phyloP scores from a whole-genome alignment of 345 rosid species.

The Linum lewisii region DNA sequence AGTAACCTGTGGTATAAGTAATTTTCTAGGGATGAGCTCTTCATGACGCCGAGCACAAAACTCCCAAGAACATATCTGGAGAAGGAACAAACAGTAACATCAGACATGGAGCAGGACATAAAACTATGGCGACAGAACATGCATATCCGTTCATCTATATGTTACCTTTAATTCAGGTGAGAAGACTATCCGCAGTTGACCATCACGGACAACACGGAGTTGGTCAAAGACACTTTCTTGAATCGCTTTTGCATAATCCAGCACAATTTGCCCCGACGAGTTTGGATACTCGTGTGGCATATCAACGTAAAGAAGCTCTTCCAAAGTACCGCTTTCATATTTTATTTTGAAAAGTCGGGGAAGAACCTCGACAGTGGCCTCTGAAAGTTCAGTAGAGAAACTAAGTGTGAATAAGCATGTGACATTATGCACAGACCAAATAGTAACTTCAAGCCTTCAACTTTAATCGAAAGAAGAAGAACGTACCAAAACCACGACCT shows the following conservation, averaged over 20 bases:
- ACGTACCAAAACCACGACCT: constrained; percentile 97
- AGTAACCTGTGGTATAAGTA: constrained; percentile 82
- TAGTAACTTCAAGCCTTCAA: constrained; percentile 23
- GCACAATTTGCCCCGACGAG: constrained; percentile 83
- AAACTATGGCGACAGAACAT: neutral
- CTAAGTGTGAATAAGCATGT: constrained; percentile 8
- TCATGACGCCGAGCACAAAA: constrained; percentile 98
- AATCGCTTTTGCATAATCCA: constrained; percentile 97
- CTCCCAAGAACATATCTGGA: constrained; percentile 93
- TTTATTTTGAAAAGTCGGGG: constrained; percentile 98
- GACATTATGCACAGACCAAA: constrained; percentile 30
- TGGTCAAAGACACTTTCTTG: constrained; percentile 99
- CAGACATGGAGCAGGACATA: constrained; percentile 1
- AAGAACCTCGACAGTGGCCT: constrained; percentile 94
- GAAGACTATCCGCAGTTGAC: constrained; percentile 89
- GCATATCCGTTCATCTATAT: neutral
- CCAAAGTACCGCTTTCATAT: constrained; percentile 96
- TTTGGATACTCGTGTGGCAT: constrained; percentile 94
- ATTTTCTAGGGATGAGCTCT: constrained; percentile 89
- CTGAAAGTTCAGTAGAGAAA: constrained; percentile 28
- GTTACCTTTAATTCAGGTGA: constrained; percentile 86
- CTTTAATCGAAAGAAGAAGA: neutral
- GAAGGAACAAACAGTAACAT: constrained; percentile 6
- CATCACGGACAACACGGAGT: constrained; percentile 98
- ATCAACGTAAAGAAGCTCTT: constrained; percentile 90